Evolutionary conservation across 2,329 filamentous ascomycete species (phyloP).

Genomic region (Aspergillus sp.): DNA sequence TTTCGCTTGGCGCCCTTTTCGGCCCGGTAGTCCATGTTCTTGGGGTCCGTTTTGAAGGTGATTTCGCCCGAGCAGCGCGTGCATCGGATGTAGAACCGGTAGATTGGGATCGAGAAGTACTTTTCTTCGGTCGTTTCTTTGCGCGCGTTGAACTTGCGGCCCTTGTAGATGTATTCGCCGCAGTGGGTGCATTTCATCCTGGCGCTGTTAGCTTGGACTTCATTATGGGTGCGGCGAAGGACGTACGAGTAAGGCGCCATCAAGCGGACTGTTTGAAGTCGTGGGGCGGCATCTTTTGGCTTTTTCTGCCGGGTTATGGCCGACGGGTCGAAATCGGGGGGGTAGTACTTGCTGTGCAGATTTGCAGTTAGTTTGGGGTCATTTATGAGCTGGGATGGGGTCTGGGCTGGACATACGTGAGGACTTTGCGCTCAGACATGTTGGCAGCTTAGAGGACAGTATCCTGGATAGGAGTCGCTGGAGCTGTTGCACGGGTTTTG

Average conservation of each 20-base stretch:
- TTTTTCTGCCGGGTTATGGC: conserved; percentile 67
- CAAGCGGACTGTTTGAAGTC: conserved; percentile 79
- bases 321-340: conserved; percentile 85
- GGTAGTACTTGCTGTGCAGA: conserved; percentile 45
- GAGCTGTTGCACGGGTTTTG: background rate
- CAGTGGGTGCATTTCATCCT: conserved; percentile 64
- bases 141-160: conserved; percentile 90
- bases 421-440: conserved; percentile 86
- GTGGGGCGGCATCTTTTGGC: conserved; percentile 63
- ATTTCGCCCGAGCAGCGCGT: conserved; percentile 84
- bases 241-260: conserved; percentile 73
- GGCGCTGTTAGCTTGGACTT: background rate
- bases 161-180: conserved; percentile 84
- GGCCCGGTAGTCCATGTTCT: conserved; percentile 84
- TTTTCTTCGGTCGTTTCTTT: conserved; percentile 91
- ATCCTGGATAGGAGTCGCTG: background rate
- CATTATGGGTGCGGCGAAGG: background rate
- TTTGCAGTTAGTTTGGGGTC: background rate
- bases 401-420: conserved; percentile 29
- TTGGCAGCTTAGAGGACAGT: conserved; percentile 23
- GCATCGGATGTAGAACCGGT: conserved; percentile 86
- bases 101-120: conserved; percentile 85
- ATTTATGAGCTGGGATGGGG: background rate
- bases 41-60: conserved; percentile 90
- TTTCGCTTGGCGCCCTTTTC: conserved; percentile 85